Evolutionary conservation across 1,284 basidiomycete genomes (phyloP).

Genomic region (Phellopilus nigrolimitatus): DNA sequence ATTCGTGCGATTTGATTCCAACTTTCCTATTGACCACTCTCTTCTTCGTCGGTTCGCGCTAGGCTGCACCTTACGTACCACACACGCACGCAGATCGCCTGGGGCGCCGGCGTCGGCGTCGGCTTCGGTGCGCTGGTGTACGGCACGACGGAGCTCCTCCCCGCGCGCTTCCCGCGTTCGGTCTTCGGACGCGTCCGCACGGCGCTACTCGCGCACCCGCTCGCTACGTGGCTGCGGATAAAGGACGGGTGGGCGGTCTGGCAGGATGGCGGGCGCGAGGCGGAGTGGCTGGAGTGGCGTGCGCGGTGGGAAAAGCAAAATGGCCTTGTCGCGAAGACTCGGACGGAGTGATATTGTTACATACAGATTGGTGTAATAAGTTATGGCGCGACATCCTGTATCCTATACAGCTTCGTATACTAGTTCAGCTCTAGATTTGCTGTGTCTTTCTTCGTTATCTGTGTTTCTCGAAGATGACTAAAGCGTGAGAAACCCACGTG

Average conservation of each 20-base stretch:
- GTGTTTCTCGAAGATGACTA: too few species aligned
- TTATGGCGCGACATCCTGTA: too few species aligned
- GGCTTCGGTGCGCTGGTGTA: slow-evolving; percentile 56
- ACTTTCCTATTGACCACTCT: neutral
- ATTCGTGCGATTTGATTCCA: neutral
- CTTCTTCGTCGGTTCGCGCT: slow-evolving; percentile 10
- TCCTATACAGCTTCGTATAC: too few species aligned
- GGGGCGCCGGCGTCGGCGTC: slow-evolving; percentile 69
- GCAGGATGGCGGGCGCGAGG: slow-evolving; percentile 63
- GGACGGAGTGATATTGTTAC: slow-evolving; percentile 1
- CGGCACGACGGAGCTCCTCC: slow-evolving; percentile 55
- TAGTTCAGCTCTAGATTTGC: too few species aligned
- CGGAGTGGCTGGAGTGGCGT: slow-evolving; percentile 63
- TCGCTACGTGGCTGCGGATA: slow-evolving; percentile 63
- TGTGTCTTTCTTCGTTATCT: too few species aligned
- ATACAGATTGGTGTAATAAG: too few species aligned
- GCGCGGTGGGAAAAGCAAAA: slow-evolving; percentile 32
- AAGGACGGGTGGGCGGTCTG: slow-evolving; percentile 81
- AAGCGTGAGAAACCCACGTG: too few species aligned
- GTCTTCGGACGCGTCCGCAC: slow-evolving; percentile 45
- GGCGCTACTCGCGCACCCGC: slow-evolving; percentile 49
- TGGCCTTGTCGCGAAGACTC: neutral
- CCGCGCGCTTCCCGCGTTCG: slow-evolving; percentile 46
- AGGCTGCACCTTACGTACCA: slow-evolving; percentile 77
- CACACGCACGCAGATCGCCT: slow-evolving; percentile 62